phyloP scores from a whole-genome alignment of 2,329 filamentous ascomycete genomes.

The Alternaria metachromatica region DNA sequence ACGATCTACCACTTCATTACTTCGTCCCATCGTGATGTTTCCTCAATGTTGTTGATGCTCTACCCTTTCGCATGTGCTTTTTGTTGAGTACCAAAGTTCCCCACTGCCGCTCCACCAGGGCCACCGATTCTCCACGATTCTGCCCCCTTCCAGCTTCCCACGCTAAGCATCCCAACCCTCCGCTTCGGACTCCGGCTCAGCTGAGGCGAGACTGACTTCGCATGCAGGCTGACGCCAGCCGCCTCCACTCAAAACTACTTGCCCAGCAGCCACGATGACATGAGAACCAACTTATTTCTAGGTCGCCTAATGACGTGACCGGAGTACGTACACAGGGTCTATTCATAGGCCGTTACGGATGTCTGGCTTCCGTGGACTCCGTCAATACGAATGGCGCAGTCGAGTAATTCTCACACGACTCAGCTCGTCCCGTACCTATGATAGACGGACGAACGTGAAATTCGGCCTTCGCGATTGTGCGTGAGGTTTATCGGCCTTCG shows the following conservation, averaged over 20 bases:
- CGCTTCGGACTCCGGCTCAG: constrained; percentile 6
- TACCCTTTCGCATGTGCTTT: background rate
- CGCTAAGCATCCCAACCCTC: constrained; percentile 7
- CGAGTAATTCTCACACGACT: background rate
- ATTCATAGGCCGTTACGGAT: constrained; percentile 1
- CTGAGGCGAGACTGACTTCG: constrained; percentile 16
- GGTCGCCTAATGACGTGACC: background rate
- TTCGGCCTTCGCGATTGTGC: background rate
- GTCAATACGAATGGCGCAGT: background rate
- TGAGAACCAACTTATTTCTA: background rate
- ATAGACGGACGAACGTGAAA: background rate
- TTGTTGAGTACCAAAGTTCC: background rate
- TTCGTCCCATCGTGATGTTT: constrained; percentile 7
- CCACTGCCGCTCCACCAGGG: constrained; percentile 4
- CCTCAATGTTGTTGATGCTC: background rate
- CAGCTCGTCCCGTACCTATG: background rate
- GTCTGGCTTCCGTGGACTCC: background rate
- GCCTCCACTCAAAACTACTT: constrained; percentile 1
- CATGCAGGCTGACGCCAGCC: constrained; percentile 24
- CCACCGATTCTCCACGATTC: constrained; percentile 13
- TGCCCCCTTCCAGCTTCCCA: constrained; percentile 9
- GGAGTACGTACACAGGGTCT: background rate
- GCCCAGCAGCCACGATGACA: background rate
- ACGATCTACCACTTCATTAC: constrained; percentile 21
- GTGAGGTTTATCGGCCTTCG: background rate